Evolutionary conservation across 1,139 yeast genomes (phyloP), one percentile per base, ranked within the genome.

Genomic region (Yamadazyma diospyri): DNA sequence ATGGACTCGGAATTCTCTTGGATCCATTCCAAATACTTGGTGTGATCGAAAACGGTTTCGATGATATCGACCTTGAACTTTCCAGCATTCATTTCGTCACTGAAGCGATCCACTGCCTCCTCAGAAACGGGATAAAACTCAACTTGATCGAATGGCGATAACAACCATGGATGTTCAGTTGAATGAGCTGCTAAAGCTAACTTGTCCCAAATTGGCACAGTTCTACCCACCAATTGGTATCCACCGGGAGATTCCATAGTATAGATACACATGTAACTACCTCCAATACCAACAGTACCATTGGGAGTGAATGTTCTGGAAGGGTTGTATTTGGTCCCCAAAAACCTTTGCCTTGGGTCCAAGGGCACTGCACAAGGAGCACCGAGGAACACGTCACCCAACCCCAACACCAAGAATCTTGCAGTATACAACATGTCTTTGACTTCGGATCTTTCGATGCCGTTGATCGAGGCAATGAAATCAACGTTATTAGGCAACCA

Each of bases 171-270:
- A 35, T 75, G 77, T 30, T 59, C 63, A 27, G 52, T 51, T 5
- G 81, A 69, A 46, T 81, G 87, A 14, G 67, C 61, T 33, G 92
- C 92, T 40, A 92, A 68, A 21, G 86, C 73, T 50, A 89, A 72
- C 64, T 87, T 89, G 59, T 92, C 97, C 98, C 98, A 92, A 47
- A 89, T 89, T 38, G 97, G 97, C 45, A 92, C 80, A 4, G 98
- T 92, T 56, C 97, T 78, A 37, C 97, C 98, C 42, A 88, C 92
- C 50, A 92, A 73, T 65, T 89, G 97, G 61, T 92, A 92, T 19
- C 98, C 98, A 62, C 98, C 98, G 34, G 98, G 98, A 16, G 96
- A 86, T 49, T 89, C 96, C 89, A 89, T 88, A 28, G 97, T 88
- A 61, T 92, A 92, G 48, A 92, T 89, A 68, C 97, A 89, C 97